Evolutionary conservation across 2,329 filamentous ascomycete genomes (phyloP).

Genomic region (Penicillium sp.): DNA sequence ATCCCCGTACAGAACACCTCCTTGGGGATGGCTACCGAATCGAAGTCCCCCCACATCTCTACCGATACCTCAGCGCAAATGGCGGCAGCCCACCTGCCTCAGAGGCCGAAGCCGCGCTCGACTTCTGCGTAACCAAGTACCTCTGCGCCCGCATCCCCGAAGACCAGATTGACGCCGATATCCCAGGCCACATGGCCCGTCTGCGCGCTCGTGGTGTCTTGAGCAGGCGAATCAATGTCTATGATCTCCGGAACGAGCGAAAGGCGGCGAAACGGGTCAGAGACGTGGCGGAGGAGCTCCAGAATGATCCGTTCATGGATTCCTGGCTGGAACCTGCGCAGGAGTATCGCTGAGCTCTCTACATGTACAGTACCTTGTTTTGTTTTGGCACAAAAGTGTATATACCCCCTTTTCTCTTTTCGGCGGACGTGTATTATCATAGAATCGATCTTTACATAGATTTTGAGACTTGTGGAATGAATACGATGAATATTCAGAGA

Average conservation of each 20-base stretch:
- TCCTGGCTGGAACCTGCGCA: background rate
- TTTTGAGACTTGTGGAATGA: background rate
- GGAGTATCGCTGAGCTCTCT: background rate
- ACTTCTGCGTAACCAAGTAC: conserved; percentile 34
- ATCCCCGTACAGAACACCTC: background rate
- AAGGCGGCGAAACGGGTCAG: background rate
- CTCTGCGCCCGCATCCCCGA: conserved; percentile 24
- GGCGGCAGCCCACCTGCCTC: conserved; percentile 8
- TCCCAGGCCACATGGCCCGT: conserved; percentile 29
- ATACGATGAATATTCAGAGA: background rate
- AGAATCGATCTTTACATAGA: background rate
- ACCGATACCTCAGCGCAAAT: background rate
- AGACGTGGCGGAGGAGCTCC: background rate
- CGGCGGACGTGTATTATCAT: background rate
- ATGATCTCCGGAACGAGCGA: background rate
- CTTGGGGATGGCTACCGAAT: background rate
- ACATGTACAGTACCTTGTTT: background rate
- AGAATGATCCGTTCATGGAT: background rate
- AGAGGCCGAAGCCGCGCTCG: conserved; percentile 23
- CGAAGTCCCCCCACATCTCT: background rate
- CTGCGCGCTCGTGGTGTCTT: conserved; percentile 16
- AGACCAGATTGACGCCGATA: conserved; percentile 32
- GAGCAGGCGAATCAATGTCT: background rate
- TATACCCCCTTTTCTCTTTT: conserved; percentile 6
- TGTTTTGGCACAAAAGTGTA: conserved; percentile 3